phyloP scores from a whole-genome alignment of 1,284 basidiomycete species.

The Apiotrichum gamsii region DNA sequence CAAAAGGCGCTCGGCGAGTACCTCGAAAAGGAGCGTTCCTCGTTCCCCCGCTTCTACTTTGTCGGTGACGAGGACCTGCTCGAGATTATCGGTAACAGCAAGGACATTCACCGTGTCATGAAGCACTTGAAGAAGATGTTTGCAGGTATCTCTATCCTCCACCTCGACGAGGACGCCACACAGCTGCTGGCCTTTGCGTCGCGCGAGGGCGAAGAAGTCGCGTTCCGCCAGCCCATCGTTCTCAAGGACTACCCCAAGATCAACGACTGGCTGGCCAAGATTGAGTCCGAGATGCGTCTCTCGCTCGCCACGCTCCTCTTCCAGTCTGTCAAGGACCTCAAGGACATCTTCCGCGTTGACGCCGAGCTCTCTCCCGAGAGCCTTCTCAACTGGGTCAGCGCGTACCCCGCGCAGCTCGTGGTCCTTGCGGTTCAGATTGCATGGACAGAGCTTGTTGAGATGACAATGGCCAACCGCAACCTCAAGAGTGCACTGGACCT shows the following conservation, averaged over 20 bases:
- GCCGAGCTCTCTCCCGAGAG: slow-evolving; percentile 53
- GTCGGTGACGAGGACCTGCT: slow-evolving; percentile 98
- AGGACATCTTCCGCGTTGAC: slow-evolving; percentile 60
- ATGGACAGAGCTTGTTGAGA: slow-evolving; percentile 85
- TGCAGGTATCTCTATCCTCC: slow-evolving; percentile 86
- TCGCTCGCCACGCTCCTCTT: slow-evolving; percentile 60
- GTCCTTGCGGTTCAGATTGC: slow-evolving; percentile 89
- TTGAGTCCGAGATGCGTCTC: slow-evolving; percentile 91
- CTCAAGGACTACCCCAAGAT: slow-evolving; percentile 89
- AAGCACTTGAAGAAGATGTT: slow-evolving; percentile 99
- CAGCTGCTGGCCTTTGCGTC: slow-evolving; percentile 74
- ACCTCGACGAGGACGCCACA: slow-evolving; percentile 80
- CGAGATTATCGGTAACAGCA: slow-evolving; percentile 99
- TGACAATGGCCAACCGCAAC: slow-evolving; percentile 56
- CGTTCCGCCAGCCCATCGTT: slow-evolving; percentile 72
- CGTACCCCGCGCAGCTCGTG: slow-evolving; percentile 90
- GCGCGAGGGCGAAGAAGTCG: slow-evolving; percentile 87
- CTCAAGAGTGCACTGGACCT: slow-evolving; percentile 64
- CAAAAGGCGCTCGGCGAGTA: slow-evolving; percentile 99
- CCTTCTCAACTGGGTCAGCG: slow-evolving; percentile 84
- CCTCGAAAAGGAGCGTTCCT: slow-evolving; percentile 90
- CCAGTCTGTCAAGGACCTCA: slow-evolving; percentile 51
- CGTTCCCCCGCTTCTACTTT: slow-evolving; percentile 99
- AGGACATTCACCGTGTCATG: slow-evolving; percentile 94
- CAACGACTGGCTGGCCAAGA: slow-evolving; percentile 93